phyloP scores from a whole-genome alignment of 108 stramenopile species.

The Nitzschia palea region DNA sequence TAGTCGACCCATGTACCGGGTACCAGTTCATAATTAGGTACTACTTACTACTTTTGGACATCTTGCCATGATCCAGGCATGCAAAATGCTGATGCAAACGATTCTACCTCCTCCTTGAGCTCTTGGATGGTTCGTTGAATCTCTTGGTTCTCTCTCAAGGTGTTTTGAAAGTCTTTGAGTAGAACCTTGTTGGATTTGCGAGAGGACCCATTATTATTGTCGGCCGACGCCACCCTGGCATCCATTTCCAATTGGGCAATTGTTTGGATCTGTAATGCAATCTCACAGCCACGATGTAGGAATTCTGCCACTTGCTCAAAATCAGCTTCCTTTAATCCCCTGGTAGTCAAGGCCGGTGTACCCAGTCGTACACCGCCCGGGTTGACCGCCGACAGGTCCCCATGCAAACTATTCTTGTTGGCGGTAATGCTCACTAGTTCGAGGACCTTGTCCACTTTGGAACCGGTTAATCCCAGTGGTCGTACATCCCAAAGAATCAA shows the following conservation, averaged over 20 bases:
- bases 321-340: slow-evolving; percentile 87
- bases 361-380: slow-evolving; percentile 99
- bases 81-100: slow-evolving; percentile 66
- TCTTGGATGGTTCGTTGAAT: slow-evolving; percentile 45
- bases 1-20: too few relatives aligned
- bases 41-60: too few relatives aligned
- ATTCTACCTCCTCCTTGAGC: slow-evolving; percentile 67
- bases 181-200: slow-evolving; percentile 68
- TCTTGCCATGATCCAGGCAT: slow-evolving; percentile 83
- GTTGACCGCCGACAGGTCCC: slow-evolving; percentile 95
- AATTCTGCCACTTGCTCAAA: slow-evolving; percentile 97
- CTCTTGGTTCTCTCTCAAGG: slow-evolving; percentile 40
- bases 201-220: slow-evolving; percentile 50
- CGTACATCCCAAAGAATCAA: slow-evolving; percentile 98
- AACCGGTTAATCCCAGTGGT: slow-evolving; percentile 92
- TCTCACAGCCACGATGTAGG: slow-evolving; percentile 85
- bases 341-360: slow-evolving; percentile 89
- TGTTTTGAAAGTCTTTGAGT: slow-evolving; percentile 74
- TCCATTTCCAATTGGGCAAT: slow-evolving; percentile 50
- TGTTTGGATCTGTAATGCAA: slow-evolving; percentile 80
- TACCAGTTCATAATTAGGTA: too few relatives aligned
- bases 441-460: slow-evolving; percentile 96
- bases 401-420: slow-evolving; percentile 99
- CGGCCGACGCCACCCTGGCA: slow-evolving; percentile 33
- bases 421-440: slow-evolving; percentile 95